These are phyloP conservation scores for Nyctanthes arbortristis DNA, from an alignment of 257 asterid species.

Conservation along the genomic window DNA sequence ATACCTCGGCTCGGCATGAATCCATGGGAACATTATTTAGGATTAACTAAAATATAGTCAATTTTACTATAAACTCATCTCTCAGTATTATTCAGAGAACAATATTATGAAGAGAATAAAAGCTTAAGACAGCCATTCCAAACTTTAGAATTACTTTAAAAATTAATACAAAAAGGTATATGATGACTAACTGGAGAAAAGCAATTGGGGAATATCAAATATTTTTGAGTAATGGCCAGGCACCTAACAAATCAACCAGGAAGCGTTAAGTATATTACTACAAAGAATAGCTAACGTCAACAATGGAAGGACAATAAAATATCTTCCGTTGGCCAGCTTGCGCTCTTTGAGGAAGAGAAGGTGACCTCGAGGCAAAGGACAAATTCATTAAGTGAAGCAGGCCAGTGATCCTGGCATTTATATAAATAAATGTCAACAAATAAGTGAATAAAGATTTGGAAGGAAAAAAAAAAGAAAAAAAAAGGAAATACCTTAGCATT, in stretches of 20 bases:
- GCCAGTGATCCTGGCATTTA: slow-evolving; percentile 76
- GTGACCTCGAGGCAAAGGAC: slow-evolving; percentile 51
- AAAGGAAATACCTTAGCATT: background rate
- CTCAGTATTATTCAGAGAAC: slow-evolving; percentile 4
- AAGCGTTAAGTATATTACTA: background rate
- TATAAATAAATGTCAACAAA: too few relatives aligned
- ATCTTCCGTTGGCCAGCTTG: slow-evolving; percentile 61
- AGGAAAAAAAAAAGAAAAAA: background rate
- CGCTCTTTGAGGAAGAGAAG: slow-evolving; percentile 65
- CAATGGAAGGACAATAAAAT: slow-evolving; percentile 16
- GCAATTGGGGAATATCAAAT: too few relatives aligned
- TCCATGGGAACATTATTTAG: too few relatives aligned
- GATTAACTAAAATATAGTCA: background rate
- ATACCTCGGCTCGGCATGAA: slow-evolving; percentile 5
- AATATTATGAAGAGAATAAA: slow-evolving; percentile 3
- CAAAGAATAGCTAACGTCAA: slow-evolving; percentile 10
- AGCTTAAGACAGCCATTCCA: slow-evolving; percentile 8
- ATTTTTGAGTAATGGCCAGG: too few relatives aligned
- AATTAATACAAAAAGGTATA: too few relatives aligned
- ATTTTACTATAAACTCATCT: slow-evolving; percentile 16
- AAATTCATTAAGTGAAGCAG: slow-evolving; percentile 70
- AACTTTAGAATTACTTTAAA: slow-evolving; percentile 8
- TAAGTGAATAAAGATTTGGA: too few relatives aligned
- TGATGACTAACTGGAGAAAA: too few relatives aligned
- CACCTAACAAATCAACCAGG: background rate